Conservation (phyloP, 345 rosid species). For the Turritis glabra region DNA sequence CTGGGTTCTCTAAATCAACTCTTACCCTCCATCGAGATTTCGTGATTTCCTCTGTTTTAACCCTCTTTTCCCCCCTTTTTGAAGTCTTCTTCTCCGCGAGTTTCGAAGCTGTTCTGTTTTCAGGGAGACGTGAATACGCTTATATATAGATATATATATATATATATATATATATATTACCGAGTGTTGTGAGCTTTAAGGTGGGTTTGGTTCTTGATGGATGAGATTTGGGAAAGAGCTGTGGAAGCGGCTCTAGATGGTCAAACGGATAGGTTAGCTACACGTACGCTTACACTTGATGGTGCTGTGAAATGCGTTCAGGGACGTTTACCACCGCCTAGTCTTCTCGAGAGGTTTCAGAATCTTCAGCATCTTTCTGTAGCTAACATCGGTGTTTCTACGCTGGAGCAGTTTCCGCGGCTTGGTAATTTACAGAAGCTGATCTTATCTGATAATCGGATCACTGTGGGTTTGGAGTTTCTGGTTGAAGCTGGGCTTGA, state of each 20-base stretch:
- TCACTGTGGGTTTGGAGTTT: slow-evolving; percentile 65
- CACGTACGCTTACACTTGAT: slow-evolving; percentile 58
- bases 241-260: slow-evolving; percentile 71
- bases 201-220: slow-evolving; percentile 42
- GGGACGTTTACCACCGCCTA: slow-evolving; percentile 58
- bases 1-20: not conserved
- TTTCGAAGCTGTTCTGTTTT: not conserved
- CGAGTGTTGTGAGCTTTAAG: not conserved
- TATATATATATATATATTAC: too few species aligned
- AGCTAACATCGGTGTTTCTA: slow-evolving; percentile 63
- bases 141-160: too few species aligned
- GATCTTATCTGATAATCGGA: slow-evolving; percentile 67
- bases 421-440: slow-evolving; percentile 61
- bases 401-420: slow-evolving; percentile 69
- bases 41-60: not conserved
- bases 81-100: not conserved
- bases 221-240: slow-evolving; percentile 83
- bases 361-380: slow-evolving; percentile 70
- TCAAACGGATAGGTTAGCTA: slow-evolving; percentile 48
- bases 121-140: not conserved
- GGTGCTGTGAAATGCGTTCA: slow-evolving; percentile 76
- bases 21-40: not conserved
- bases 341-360: slow-evolving; percentile 55
- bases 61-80: not conserved
- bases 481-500: slow-evolving; percentile 65